These are phyloP conservation scores for Avena atlantica DNA, from an alignment of 176 grass and related monocot genomes.

Conservation along the genomic window DNA sequence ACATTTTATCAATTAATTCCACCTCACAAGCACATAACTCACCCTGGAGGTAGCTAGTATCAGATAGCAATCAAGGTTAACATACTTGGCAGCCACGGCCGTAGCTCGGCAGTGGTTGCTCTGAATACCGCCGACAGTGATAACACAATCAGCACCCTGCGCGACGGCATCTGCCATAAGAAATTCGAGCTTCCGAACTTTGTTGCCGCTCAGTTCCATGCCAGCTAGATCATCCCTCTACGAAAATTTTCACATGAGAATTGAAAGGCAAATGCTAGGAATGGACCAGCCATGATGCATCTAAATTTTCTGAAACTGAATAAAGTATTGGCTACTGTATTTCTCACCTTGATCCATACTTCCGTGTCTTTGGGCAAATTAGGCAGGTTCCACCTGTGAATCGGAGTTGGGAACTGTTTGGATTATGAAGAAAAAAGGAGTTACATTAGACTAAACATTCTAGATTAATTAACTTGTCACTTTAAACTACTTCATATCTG, in stretches of 20 bases:
- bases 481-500: neutral
- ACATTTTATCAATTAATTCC: neutral
- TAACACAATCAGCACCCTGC: slow-evolving; percentile 66
- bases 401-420: slow-evolving; percentile 84
- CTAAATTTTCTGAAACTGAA: neutral
- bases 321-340: neutral
- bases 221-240: slow-evolving; percentile 89
- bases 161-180: slow-evolving; percentile 76
- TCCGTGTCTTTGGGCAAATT: slow-evolving; percentile 80
- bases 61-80: slow-evolving; percentile 85
- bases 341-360: slow-evolving; percentile 92
- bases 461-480: neutral
- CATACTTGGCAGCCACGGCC: slow-evolving; percentile 80
- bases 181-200: slow-evolving; percentile 93
- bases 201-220: slow-evolving; percentile 95
- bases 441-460: neutral
- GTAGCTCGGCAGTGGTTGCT: slow-evolving; percentile 96
- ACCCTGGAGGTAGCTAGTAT: slow-evolving; percentile 86
- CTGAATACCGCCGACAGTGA: slow-evolving; percentile 90
- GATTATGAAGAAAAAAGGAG: slow-evolving; percentile 16
- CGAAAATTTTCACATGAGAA: slow-evolving; percentile 20
- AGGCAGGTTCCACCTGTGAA: slow-evolving; percentile 94
- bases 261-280: neutral
- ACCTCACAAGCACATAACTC: neutral
- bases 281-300: neutral